Evolutionary conservation across 2,329 filamentous ascomycete species (phyloP).

Genomic region (Claviceps arundinis): DNA sequence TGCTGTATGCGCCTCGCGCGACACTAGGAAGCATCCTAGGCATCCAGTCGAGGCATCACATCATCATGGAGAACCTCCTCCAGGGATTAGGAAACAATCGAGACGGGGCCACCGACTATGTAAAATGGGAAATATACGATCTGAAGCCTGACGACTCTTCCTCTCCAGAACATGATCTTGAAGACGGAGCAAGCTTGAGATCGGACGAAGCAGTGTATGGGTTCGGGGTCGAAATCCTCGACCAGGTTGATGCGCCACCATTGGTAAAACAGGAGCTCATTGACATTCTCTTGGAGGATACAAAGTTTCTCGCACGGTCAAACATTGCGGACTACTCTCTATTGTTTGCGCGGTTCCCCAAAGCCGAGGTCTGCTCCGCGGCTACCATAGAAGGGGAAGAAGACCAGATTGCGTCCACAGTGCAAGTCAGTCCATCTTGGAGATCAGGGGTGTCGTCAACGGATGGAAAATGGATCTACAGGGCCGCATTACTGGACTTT

Average conservation of each 20-base stretch:
- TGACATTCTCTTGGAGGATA: conserved; percentile 44
- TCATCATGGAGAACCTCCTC: conserved; percentile 66
- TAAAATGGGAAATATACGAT: conserved; percentile 56
- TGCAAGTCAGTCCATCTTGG: conserved; percentile 29
- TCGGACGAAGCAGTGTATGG: conserved; percentile 52
- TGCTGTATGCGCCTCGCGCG: conserved; percentile 41
- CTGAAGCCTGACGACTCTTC: conserved; percentile 65
- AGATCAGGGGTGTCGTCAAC: conserved; percentile 45
- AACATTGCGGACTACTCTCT: conserved; percentile 67
- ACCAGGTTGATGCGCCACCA: conserved; percentile 45
- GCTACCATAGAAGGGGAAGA: conserved; percentile 1
- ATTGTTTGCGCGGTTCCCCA: conserved; percentile 45
- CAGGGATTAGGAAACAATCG: conserved; percentile 38
- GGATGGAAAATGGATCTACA: conserved; percentile 54
- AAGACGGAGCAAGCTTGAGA: conserved; percentile 43
- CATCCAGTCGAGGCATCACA: conserved; percentile 54
- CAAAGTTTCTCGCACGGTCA: conserved; percentile 43
- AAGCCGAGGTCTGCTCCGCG: conserved; percentile 3
- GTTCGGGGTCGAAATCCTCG: conserved; percentile 54
- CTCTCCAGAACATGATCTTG: conserved; percentile 60
- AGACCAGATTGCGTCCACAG: conserved; percentile 1
- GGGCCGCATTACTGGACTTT: conserved; percentile 58
- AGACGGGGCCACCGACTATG: conserved; percentile 20
- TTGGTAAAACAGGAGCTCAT: conserved; percentile 44
- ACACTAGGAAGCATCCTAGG: conserved; percentile 48